Evolutionary conservation across 2,329 filamentous ascomycete species (phyloP).

Genomic region (Microthyrium microscopicum): DNA sequence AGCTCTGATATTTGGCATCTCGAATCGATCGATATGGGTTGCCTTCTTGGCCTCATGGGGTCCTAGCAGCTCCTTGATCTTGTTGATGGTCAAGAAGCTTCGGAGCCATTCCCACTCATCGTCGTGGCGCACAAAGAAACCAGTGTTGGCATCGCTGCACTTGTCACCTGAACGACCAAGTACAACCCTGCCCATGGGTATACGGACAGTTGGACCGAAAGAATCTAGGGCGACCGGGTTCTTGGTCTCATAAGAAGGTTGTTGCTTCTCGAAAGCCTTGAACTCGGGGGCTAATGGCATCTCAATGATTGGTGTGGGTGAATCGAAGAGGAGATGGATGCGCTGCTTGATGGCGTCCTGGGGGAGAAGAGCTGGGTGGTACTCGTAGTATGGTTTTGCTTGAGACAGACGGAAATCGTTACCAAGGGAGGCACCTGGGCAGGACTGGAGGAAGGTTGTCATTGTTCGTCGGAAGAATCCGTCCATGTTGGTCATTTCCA

Average conservation of each 20-base stretch:
- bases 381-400: conserved; percentile 12
- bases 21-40: conserved; percentile 11
- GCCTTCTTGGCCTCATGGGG: conserved; percentile 10
- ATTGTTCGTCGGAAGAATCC: conserved; percentile 16
- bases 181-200: conserved; percentile 22
- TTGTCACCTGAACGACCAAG: conserved; percentile 17
- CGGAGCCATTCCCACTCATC: conserved; percentile 10
- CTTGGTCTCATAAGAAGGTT: conserved; percentile 16
- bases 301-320: conserved; percentile 2
- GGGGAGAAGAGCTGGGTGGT: conserved; percentile 11
- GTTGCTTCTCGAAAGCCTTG: conserved; percentile 11
- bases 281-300: conserved; percentile 9
- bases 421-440: conserved; percentile 10
- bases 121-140: conserved; percentile 10
- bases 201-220: conserved; percentile 20
- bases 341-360: conserved; percentile 11
- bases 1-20: conserved; percentile 12
- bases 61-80: conserved; percentile 14
- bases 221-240: conserved; percentile 12
- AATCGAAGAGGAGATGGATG: conserved; percentile 12
- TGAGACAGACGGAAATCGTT: conserved; percentile 11
- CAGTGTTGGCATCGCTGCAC: conserved; percentile 12
- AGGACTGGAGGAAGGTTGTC: conserved; percentile 12
- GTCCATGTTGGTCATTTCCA: conserved; percentile 11
- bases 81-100: conserved; percentile 11